Evolutionary conservation across 1,284 basidiomycete genomes (phyloP), one percentile per base, ranked within the genome.

Genomic region (Neotropicomus parvogracilis): DNA sequence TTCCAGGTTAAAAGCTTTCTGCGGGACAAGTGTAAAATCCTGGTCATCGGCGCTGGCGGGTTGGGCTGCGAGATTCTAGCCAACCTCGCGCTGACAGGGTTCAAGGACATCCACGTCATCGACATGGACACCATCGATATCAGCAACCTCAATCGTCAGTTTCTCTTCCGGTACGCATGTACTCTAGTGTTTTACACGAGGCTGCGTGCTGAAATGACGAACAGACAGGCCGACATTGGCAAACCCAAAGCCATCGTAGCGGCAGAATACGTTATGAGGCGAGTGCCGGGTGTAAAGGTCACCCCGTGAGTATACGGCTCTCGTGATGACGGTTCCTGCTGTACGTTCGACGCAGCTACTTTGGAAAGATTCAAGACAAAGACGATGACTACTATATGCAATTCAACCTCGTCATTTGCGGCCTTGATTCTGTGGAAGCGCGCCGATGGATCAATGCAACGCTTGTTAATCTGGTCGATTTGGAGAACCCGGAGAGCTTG

Each of bases 61-160:
- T 73, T 97, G 38, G 94, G 94, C 26, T 97, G 94, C 71, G 93
- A 97, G 75, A 95, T 97, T 60, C 77, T 97, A 31, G 88, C 92
- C 54, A 95, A 97, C 70, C 80, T 97, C 41, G 93, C 94, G 20
- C 71, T 97, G 55, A 87, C 91, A 44, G 97, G 97, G 17, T 99
- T 99, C 80, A 89, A 88, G 65, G 88, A 99, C 63, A 97, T 99
- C 54, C 92, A 99, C 74, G 94, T 99, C 57, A 99, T 99, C 65
- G 97, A 99, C 75, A 99, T 99, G 95, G 97, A 99, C 74, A 98
- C 95, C 5, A 99, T 99, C 67, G 97, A 99, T 69, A 91, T 99
- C 60, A 97, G 93, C 62, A 99, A 99, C 65, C 77, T 99, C 58
- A 99, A 99, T 70, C 81, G 97, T 38, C 97, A 99, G 69, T 99